These are phyloP conservation scores for Rutstroemia sp. DNA, from an alignment of 2,329 filamentous ascomycete genomes.

Conservation along the genomic window DNA sequence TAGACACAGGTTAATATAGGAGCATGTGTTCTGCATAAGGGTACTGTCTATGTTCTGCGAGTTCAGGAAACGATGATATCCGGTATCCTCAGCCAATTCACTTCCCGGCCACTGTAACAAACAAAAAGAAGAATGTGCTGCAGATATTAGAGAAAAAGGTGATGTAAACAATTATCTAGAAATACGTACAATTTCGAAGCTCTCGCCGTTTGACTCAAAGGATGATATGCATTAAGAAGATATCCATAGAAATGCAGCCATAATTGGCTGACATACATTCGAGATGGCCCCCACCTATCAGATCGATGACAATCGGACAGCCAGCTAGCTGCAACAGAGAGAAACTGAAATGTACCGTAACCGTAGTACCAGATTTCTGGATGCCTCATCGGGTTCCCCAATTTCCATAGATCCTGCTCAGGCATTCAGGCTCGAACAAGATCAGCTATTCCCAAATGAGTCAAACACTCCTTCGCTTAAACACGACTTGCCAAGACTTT, in stretches of 20 bases:
- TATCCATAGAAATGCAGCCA: too few species aligned
- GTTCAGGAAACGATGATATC: too few species aligned
- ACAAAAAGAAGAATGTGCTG: not conserved
- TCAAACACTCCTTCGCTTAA: slow-evolving; percentile 11
- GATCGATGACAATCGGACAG: not conserved
- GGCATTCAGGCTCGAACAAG: not conserved
- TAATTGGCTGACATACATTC: too few species aligned
- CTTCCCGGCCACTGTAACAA: too few species aligned
- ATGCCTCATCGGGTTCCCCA: not conserved
- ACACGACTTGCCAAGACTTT: slow-evolving; percentile 14
- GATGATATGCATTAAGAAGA: not conserved
- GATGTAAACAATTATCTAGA: too few species aligned
- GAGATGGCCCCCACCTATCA: not conserved
- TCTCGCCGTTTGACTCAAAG: slow-evolving; percentile 18
- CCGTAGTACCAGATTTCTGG: not conserved
- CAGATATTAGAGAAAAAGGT: too few species aligned
- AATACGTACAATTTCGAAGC: too few species aligned
- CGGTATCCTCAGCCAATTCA: too few species aligned
- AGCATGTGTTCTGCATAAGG: too few species aligned
- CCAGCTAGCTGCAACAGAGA: not conserved
- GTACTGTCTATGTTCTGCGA: too few species aligned
- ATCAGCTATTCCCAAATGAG: slow-evolving; percentile 7
- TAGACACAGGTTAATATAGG: too few species aligned
- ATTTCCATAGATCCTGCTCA: not conserved
- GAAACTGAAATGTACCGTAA: not conserved